phyloP scores from a whole-genome alignment of 2,329 filamentous ascomycete species.

The Cyphellophora europaea region DNA sequence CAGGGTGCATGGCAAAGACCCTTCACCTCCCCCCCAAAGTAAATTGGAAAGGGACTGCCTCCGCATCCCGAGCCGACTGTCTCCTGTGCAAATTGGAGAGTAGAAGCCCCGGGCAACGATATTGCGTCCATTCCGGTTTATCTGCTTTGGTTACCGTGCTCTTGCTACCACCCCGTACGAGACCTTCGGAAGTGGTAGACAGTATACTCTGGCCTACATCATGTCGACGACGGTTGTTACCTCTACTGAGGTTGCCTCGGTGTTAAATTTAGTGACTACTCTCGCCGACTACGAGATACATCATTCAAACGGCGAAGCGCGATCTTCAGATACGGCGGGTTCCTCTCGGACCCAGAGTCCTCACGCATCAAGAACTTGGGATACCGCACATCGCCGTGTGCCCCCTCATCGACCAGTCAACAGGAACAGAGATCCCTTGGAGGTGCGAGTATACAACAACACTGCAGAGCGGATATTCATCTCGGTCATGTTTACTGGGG shows the following conservation, averaged over 20 bases:
- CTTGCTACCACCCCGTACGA: no score
- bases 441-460: constrained; percentile 35
- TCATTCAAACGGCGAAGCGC: constrained; percentile 3
- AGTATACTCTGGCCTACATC: no score
- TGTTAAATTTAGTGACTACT: no score
- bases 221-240: constrained; percentile 3
- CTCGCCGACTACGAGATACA: constrained; percentile 11
- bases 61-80: no score
- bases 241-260: constrained; percentile 4
- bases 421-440: constrained; percentile 29
- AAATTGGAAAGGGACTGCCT: no score
- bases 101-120: no score
- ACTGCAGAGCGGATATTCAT: constrained; percentile 38
- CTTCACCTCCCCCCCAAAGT: no score
- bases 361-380: constrained; percentile 39
- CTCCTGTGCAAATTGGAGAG: no score
- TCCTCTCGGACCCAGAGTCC: constrained; percentile 22
- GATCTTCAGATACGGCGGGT: constrained; percentile 6
- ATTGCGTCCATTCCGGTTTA: no score
- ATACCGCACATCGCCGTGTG: constrained; percentile 36
- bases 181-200: no score
- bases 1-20: no score
- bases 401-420: constrained; percentile 40
- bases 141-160: no score
- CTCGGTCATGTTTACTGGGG: constrained; percentile 40